Base-by-base conservation (phyloP, 2,329 filamentous ascomycete genomes). In the Aspergillus sp. region DNA sequence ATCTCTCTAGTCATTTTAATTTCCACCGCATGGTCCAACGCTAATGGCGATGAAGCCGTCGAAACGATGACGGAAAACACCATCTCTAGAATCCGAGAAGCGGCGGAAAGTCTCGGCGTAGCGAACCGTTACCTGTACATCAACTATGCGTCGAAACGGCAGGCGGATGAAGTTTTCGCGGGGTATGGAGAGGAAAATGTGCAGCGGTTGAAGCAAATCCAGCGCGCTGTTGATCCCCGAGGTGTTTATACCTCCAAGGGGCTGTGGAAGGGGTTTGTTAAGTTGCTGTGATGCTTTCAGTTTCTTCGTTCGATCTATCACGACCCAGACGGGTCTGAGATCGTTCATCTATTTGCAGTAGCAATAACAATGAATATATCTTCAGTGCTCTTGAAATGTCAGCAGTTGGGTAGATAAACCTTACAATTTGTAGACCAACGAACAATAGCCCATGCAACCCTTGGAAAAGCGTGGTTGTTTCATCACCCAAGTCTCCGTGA, bases 111-210 rank as follows among this genome's bases (percentile, higher is more conserved):
- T 50, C 54, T 61, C 45, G 66, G 65, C 3, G 45, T 73, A 23
- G 47, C 56, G 12, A 57, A 66, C 24, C 49, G 60, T 17, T 80
- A 68, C 57, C 57, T 72, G 11, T 79, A 79, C 54, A 73, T 79
- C 66, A 79, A 79, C 61, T 79, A 79, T 56, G 77, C 77, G 6
- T 66, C 66, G 35, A 35, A 45, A 11, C 46, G 35, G 4, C 66
- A 70, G 61, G 71, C 64, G 21, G 71, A 78, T 57, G 68, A 71
- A 54, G 68, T 74, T 0, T 66, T 79, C 41, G 52, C 58, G 2
- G 71, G 73, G 23, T 80, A 79, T 60, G 75, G 77, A 3, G 48
- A 57, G 14, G 64, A 61, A 24, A 78, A 72, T 49, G 55, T 70
- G 39, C 56, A 63, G 17, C 68, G 61, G 33, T 55, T 79, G 61